These are phyloP conservation scores for Cryomyces minteri DNA, from an alignment of 495 filamentous ascomycete species.

Conservation along the genomic window DNA sequence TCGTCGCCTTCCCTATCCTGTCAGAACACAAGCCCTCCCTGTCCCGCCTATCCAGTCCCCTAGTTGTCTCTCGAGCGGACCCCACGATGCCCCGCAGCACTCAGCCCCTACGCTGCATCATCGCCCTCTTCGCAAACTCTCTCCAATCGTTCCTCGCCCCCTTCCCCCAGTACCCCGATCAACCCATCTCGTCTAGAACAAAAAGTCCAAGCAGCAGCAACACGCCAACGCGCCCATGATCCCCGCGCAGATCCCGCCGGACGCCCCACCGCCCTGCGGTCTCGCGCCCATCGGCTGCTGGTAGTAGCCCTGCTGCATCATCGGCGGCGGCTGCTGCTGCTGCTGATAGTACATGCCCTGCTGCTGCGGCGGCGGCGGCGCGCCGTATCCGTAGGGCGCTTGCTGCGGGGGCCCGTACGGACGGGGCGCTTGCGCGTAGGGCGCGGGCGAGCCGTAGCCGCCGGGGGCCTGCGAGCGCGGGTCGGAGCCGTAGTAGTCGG, in stretches of 20 bases:
- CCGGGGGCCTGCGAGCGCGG: conserved; percentile 3
- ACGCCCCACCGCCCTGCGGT: conserved; percentile 2
- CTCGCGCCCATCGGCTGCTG: conserved; percentile 4
- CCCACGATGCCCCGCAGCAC: too few relatives aligned
- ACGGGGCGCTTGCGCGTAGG: background rate
- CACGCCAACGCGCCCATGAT: conserved; percentile 18
- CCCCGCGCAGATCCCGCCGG: conserved; percentile 15
- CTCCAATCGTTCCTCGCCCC: background rate
- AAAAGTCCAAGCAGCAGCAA: conserved; percentile 25
- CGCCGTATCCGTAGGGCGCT: background rate
- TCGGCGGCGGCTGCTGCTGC: background rate
- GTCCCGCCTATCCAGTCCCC: too few relatives aligned
- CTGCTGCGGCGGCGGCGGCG: background rate
- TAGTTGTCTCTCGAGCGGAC: too few relatives aligned
- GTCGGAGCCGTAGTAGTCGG: background rate
- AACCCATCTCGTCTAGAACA: conserved; percentile 12
- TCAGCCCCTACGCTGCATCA: too few relatives aligned
- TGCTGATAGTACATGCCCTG: conserved; percentile 1
- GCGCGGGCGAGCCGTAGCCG: background rate
- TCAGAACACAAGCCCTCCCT: too few relatives aligned
- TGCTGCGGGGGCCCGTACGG: background rate
- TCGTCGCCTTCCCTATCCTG: too few relatives aligned
- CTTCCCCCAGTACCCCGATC: background rate
- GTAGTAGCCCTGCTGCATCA: background rate
- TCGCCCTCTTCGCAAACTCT: too few relatives aligned